Conservation (phyloP, 257 asterid genomes). For the Hygrophila difformis region DNA sequence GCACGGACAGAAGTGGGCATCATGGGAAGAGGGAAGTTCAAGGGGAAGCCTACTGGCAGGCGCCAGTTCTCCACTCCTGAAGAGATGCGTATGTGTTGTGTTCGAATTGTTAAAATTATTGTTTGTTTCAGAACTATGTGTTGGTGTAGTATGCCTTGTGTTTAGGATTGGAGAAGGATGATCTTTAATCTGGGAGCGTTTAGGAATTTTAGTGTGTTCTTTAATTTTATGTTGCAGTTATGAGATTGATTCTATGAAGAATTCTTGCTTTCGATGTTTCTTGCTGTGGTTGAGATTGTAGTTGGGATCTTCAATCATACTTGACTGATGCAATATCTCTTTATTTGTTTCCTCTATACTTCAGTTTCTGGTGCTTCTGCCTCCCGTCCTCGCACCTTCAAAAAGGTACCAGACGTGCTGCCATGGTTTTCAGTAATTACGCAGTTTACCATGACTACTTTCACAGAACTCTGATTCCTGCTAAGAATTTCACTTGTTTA, state of each 20-base stretch:
- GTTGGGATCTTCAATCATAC: no score
- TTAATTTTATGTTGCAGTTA: no score
- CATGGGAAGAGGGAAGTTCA: constrained; percentile 15
- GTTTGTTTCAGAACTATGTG: not conserved
- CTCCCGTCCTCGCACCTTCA: constrained; percentile 69
- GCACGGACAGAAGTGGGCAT: not conserved
- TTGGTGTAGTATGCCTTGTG: not conserved
- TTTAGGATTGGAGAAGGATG: not conserved
- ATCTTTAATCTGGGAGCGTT: no score
- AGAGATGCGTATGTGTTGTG: constrained; percentile 12
- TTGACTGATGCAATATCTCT: no score
- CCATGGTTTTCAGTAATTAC: not conserved
- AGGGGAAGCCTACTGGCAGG: constrained; percentile 17
- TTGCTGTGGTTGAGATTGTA: not conserved
- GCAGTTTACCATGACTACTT: not conserved
- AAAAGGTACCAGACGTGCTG: constrained; percentile 27
- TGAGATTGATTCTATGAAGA: no score
- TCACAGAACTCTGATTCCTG: no score
- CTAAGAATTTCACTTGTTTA: not conserved
- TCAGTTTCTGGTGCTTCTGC: constrained; percentile 64
- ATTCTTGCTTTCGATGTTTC: no score
- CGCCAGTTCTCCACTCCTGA: constrained; percentile 17
- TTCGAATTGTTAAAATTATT: not conserved
- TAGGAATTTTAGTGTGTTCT: no score
- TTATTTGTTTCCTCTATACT: not conserved